A percentile compares a stretch with the other conserved stretches of the same genome.
These are phyloP conservation scores for Fonsecaea pugnacius DNA, from an alignment of 2,329 filamentous ascomycete species.

Conservation along the genomic window DNA sequence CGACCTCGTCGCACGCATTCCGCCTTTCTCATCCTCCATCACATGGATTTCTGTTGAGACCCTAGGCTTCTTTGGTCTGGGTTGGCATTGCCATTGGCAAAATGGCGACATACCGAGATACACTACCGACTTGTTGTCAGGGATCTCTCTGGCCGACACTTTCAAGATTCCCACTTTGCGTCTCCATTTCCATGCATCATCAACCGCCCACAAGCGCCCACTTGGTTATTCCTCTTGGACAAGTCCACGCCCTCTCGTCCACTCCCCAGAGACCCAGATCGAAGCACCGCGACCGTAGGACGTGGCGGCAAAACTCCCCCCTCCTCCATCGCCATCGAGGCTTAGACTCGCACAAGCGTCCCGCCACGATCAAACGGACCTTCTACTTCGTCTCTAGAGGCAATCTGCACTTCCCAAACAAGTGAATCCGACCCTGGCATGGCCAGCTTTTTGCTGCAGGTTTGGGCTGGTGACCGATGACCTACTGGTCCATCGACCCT, in stretches of 20 bases:
- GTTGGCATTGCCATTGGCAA: not conserved
- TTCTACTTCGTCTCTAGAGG: not conserved
- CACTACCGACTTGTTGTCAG: not conserved
- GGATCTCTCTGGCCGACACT: not conserved
- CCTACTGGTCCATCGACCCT: not conserved
- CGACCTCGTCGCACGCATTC: not conserved
- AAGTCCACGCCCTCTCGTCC: not conserved
- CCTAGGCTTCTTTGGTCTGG: not conserved
- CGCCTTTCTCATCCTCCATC: conserved; percentile 3
- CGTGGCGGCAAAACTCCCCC: not conserved
- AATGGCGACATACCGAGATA: not conserved
- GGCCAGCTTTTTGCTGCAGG: not conserved
- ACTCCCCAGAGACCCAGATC: not conserved
- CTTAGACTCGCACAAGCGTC: conserved; percentile 4
- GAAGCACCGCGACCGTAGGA: not conserved
- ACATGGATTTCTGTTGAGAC: not conserved
- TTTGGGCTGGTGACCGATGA: conserved; percentile 1
- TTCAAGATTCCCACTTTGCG: not conserved
- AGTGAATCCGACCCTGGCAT: not conserved
- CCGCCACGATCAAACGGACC: not conserved
- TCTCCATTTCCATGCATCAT: not conserved
- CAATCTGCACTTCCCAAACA: not conserved
- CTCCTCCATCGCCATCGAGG: not conserved
- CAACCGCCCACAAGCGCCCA: conserved; percentile 7
- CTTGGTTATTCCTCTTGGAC: not conserved